These are phyloP conservation scores for Podaxis rugospora DNA, from an alignment of 768 basidiomycete species.

Conservation along the genomic window DNA sequence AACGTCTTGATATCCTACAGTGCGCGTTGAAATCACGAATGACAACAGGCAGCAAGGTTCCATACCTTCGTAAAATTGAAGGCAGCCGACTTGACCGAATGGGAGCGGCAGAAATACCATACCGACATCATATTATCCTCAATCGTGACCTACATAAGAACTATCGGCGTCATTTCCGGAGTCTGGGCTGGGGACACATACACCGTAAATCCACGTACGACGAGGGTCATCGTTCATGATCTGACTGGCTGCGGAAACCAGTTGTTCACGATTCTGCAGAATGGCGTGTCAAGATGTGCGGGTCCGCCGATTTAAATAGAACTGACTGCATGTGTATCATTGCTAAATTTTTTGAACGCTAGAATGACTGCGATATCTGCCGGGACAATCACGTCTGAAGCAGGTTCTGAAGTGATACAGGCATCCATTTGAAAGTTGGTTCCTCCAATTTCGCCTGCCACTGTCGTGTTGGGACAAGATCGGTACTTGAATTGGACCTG, in stretches of 20 bases:
- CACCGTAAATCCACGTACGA: neutral
- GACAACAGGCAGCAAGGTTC: no score
- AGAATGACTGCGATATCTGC: constrained; percentile 12
- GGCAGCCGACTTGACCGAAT: constrained; percentile 2
- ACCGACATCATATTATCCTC: constrained; percentile 3
- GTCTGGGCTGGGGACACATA: neutral
- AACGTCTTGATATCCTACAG: neutral
- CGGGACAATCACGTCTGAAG: neutral
- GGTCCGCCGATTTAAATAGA: neutral
- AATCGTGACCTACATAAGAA: constrained; percentile 1
- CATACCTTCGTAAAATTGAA: constrained; percentile 4
- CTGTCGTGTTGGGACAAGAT: neutral
- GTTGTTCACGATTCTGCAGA: neutral
- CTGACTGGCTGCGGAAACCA: neutral
- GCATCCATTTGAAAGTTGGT: constrained; percentile 15
- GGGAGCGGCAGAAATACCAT: constrained; percentile 10
- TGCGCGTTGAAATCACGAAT: neutral
- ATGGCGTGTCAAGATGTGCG: neutral
- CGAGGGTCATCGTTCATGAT: constrained; percentile 1
- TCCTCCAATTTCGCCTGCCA: constrained; percentile 11
- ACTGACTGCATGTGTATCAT: neutral
- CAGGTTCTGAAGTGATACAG: constrained; percentile 6
- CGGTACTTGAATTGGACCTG: neutral
- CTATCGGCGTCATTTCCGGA: neutral
- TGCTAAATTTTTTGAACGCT: constrained; percentile 11